Evolutionary conservation across 2,329 filamentous ascomycete species (phyloP), one percentile per base, ranked within the genome.

Genomic region (Conoideocrella luteorostrata): DNA sequence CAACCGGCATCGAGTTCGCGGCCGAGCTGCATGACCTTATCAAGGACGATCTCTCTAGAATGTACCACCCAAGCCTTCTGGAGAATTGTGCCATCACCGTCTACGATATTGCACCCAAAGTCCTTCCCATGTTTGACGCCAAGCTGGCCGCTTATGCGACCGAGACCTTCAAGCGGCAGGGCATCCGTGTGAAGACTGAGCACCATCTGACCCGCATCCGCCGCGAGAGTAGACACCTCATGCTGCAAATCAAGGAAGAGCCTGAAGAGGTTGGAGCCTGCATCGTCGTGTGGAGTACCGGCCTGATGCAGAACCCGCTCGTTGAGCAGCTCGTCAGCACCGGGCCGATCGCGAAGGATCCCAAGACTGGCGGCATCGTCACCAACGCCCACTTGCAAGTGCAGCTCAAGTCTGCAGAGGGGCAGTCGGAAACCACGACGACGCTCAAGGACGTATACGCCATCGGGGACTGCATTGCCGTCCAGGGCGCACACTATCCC

Each of bases 51-150:
- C 68, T 89, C 41, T 56, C 66, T 13, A 75, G 69, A 33, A 66
- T 86, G 15, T 89, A 88, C 54, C n/a, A n/a, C n/a, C 84, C 84
- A 0, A 65, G 71, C 0, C 67, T 89, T 7, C 70, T 77, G 50
- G 61, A 67, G 20, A 74, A 76, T 47, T 74, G 83, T 29, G 70
- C 71, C 40, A 86, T 89, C 56, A 86, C 83, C 21, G 79, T 89
- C 12, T 89, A 88, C 62, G 86, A 89, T 60, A 82, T 89, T 2
- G 83, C 85, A 0, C 77, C 81, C 28, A 86, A 84, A 58, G 84
- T 89, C 4, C 70, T 89, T 13, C 81, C 82, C 35, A 89, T 89
- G 84, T 89, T 90, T 56, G 85, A 89, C 56, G 71, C 78, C 52
- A 80, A 78, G 38, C 70, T 90, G 7, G 77, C 80, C 9, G 66